Percentiles rank a stretch among this genome's conserved stretches.
Evolutionary conservation across 176 grass and related monocot species (phyloP).

Genomic region (Areca catechu): DNA sequence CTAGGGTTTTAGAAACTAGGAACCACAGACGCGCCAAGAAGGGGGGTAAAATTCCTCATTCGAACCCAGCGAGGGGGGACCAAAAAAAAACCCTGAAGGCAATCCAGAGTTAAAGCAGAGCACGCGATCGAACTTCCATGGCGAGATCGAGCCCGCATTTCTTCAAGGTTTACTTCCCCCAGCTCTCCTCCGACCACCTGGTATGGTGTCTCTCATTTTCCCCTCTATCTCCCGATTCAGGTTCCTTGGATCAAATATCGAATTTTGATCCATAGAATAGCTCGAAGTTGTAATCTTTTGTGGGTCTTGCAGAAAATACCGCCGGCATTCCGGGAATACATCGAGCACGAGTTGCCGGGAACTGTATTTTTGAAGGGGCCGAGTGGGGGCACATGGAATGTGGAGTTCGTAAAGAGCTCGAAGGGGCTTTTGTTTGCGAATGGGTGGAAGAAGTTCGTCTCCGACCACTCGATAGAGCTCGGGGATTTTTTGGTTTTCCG

Average conservation of each 20-base stretch:
- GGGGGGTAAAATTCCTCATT: too few species aligned
- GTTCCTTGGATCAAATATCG: neutral
- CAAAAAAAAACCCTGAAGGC: too few species aligned
- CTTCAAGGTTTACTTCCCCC: conserved; percentile 37
- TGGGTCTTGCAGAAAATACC: conserved; percentile 65
- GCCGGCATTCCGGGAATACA: conserved; percentile 32
- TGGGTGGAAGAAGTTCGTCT: conserved; percentile 69
- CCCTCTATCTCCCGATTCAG: neutral
- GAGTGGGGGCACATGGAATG: conserved; percentile 48
- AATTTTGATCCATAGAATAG: neutral
- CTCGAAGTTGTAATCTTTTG: conserved; percentile 9
- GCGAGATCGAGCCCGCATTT: conserved; percentile 12
- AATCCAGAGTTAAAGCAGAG: too few species aligned
- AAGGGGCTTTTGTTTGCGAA: conserved; percentile 27
- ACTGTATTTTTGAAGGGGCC: conserved; percentile 40
- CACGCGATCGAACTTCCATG: too few species aligned
- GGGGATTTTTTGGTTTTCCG: conserved; percentile 62
- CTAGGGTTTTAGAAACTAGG: too few species aligned
- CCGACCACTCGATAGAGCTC: conserved; percentile 36
- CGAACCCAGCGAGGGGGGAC: too few species aligned
- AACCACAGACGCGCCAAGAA: too few species aligned
- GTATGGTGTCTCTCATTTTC: conserved; percentile 18
- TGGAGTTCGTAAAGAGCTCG: conserved; percentile 28
- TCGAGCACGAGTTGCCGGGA: conserved; percentile 35
- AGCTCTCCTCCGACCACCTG: conserved; percentile 21